phyloP scores from a whole-genome alignment of 257 asterid species.

The Petunia secreta region DNA sequence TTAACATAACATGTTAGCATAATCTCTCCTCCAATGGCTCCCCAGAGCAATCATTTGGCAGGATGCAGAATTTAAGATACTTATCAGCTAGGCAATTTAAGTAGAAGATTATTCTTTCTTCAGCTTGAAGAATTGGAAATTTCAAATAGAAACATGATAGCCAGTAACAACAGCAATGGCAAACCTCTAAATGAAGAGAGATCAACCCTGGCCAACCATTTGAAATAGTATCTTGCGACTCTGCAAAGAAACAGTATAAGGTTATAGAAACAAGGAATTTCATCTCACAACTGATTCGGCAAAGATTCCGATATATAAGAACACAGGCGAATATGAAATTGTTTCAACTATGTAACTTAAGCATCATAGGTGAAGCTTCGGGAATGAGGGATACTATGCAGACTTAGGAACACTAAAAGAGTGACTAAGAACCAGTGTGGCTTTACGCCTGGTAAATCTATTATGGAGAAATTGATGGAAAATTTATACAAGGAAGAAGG shows the following conservation, averaged over 20 bases:
- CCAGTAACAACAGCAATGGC: constrained; percentile 26
- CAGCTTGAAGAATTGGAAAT: constrained; percentile 21
- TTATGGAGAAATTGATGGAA: background rate
- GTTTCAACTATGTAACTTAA: background rate
- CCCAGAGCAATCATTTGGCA: background rate
- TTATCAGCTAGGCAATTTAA: background rate
- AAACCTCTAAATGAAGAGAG: constrained; percentile 81
- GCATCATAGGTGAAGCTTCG: background rate
- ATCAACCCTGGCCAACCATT: constrained; percentile 88
- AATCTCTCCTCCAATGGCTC: background rate
- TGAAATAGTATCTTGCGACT: constrained; percentile 74
- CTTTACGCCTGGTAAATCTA: constrained; percentile 1
- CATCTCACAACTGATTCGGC: background rate
- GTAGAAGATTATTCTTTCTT: constrained; percentile 1
- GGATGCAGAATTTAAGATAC: background rate
- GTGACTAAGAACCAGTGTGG: background rate
- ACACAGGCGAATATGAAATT: background rate
- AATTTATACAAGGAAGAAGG: background rate
- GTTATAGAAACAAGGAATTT: constrained; percentile 8
- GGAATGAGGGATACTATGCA: background rate
- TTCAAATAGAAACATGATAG: constrained; percentile 3
- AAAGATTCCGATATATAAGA: background rate
- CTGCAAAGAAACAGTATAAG: constrained; percentile 40
- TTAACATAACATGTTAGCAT: background rate
- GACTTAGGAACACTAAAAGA: background rate